A percentile compares a stretch with the other conserved stretches of the same genome.
Conservation (phyloP, 768 basidiomycete species). For the Russula vinacea region DNA sequence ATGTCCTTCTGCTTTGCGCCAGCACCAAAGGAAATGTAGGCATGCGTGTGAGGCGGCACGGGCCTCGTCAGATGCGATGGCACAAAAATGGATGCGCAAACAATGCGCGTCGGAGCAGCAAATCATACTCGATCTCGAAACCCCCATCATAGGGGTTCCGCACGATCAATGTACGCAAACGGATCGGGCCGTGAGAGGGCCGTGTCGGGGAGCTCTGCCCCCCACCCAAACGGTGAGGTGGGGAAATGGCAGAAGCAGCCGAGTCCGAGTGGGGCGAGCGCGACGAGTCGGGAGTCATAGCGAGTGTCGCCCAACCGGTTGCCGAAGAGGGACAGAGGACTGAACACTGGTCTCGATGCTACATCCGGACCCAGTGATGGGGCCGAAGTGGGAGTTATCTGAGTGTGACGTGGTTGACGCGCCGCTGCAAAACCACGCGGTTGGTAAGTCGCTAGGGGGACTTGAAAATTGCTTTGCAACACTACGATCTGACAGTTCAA, state of each 20-base stretch:
- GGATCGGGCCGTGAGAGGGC: slow-evolving; percentile 30
- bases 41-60: slow-evolving; percentile 62
- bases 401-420: slow-evolving; percentile 35
- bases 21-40: slow-evolving; percentile 83
- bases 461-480: background rate
- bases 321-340: background rate
- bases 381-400: background rate
- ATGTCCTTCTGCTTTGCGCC: slow-evolving; percentile 83
- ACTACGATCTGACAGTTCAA: slow-evolving; percentile 34
- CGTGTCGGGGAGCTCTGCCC: background rate
- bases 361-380: background rate
- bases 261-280: slow-evolving; percentile 13
- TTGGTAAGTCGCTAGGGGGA: background rate
- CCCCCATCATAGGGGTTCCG: slow-evolving; percentile 4
- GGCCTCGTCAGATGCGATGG: slow-evolving; percentile 41
- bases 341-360: background rate
- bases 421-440: slow-evolving; percentile 41
- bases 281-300: slow-evolving; percentile 22
- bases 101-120: slow-evolving; percentile 19
- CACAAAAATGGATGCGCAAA: slow-evolving; percentile 34
- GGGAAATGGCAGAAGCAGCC: slow-evolving; percentile 12
- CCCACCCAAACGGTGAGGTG: background rate
- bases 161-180: slow-evolving; percentile 31
- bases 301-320: slow-evolving; percentile 24
- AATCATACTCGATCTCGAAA: slow-evolving; percentile 2